A percentile compares a stretch with the other conserved stretches of the same genome.
phyloP scores from a whole-genome alignment of 2,329 filamentous ascomycete species.

The Colletotrichum tropicicola region DNA sequence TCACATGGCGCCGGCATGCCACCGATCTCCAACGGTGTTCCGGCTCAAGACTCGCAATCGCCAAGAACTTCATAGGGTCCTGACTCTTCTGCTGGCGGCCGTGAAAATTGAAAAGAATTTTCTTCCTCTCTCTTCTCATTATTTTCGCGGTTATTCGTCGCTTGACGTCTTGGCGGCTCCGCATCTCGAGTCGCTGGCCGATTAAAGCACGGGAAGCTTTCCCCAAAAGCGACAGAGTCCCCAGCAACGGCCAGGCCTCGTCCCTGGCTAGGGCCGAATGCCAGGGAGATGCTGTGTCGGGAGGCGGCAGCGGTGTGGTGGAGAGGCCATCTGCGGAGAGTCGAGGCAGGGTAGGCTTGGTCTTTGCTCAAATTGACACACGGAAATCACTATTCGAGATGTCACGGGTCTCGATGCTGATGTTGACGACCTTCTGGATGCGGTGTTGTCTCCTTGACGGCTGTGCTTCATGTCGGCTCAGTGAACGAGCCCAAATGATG shows the following conservation, averaged over 20 bases:
- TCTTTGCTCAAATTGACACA: neutral
- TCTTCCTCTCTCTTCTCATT: neutral
- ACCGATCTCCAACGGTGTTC: neutral
- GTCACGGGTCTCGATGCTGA: too few species aligned
- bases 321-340: neutral
- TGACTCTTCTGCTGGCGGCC: too few species aligned
- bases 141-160: too few species aligned
- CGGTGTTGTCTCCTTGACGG: too few species aligned
- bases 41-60: too few species aligned
- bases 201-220: neutral
- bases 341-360: neutral
- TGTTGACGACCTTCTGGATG: too few species aligned
- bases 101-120: neutral
- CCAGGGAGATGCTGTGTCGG: neutral
- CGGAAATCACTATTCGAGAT: too few species aligned
- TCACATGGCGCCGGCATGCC: neutral
- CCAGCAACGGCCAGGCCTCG: neutral
- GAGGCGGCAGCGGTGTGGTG: neutral
- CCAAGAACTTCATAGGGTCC: too few species aligned
- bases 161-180: conserved; percentile 4
- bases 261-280: neutral
- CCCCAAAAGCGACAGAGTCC: neutral
- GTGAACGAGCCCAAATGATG: too few species aligned
- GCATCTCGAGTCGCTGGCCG: neutral
- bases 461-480: too few species aligned